Base-by-base conservation (phyloP, 2,329 filamentous ascomycete genomes). In the Aureobasidium lini region DNA sequence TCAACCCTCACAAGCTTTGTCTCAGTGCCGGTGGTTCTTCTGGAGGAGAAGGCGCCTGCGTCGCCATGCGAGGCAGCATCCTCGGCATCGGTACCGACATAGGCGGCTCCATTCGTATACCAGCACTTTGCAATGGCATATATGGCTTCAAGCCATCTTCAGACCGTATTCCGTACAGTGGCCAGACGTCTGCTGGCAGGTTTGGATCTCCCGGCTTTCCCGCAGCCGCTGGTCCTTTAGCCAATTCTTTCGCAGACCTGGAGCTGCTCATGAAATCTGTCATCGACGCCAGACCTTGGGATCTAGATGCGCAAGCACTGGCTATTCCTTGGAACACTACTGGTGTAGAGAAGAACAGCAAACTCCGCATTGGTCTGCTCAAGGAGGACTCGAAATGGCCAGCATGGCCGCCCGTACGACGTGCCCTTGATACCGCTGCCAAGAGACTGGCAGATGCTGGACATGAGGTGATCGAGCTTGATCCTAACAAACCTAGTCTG, bases 101-200 rank as follows among this genome's bases (percentile, higher is more conserved):
- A 47, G 79, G 77, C 1, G 80, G 79, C 0, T 76, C 72, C 56
- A 85, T 95, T 68, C 84, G 86, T 66, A 94, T 96, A 70, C 92
- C 88, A 72, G 89, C 95, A 57, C 90, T 95, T 66, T 92, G 91
- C 73, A 72, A 72, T 52, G 70, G 69, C 6, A 66, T 68, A 16
- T 70, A 66, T 46, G 70, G 68, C 3, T 68, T 70, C 62, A 63
- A 63, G 34, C 64, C 65, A 1, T 79, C 73, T 0, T 77, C 77
- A 57, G 83, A 83, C 11, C 77, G 84, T 11, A 85, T 86, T 64
- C 82, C 84, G 0, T 86, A 64, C 82, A 84, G 0, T 82, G 32
- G 4, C 1, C 2, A 9, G 44, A 13, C 29, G 8, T 48, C 23
- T 37, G 6, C n/a, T 31, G 10, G n/a, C 31, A 10, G 31, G 7